Evolutionary conservation across 306 rosid genomes (phyloP), one percentile per base, ranked within the genome.

Genomic region (Cyclanthera cordifolia): DNA sequence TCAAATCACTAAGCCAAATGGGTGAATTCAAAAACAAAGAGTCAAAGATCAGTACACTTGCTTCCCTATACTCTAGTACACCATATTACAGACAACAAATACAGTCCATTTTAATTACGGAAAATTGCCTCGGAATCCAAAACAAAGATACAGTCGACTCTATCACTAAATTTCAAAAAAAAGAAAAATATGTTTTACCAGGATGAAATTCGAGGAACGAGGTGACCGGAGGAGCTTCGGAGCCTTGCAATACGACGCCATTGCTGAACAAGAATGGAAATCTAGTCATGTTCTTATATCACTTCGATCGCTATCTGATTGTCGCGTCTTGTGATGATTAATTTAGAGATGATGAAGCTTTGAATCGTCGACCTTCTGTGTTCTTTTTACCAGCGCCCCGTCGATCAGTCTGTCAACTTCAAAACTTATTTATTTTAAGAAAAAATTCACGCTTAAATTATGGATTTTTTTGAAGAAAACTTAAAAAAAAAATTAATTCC

Each of bases 181-280:
- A 0, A 6, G 57, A 4, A 28, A 56, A 72, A 70, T 28, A 21
- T 10, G 32, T 2, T 17, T 56, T 58, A 90, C 97, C 97, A 48
- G 89, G 85, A 76, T 84, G 89, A 39, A 79, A n/a, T 79, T 85
- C 83, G 60, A 92, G 95, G 76, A 89, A 77, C 66, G 63, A 53
- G 69, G 83, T 30, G 48, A 86, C 83, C 0, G 87, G 78, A 76
- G 96, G 95, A 51, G 72, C 79, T 72, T 82, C 79, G 37, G 80
- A 69, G 78, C 84, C 25, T 19, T 25, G 73, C 47, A 72, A 76
- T 37, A 89, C 74, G 68, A 73, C 77, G 73, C 91, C 98, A 45
- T 89, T 82, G 78, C 78, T 84, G 79, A 83, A 73, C 75, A 63
- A 63, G 51, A 63, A 63, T 12, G 51, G 69, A 50, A 63, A 39